A percentile compares a stretch with the other conserved stretches of the same genome.
Evolutionary conservation across 1,139 yeast species (phyloP).

Genomic region (Hyphopichia wangnamkhiaoensis): DNA sequence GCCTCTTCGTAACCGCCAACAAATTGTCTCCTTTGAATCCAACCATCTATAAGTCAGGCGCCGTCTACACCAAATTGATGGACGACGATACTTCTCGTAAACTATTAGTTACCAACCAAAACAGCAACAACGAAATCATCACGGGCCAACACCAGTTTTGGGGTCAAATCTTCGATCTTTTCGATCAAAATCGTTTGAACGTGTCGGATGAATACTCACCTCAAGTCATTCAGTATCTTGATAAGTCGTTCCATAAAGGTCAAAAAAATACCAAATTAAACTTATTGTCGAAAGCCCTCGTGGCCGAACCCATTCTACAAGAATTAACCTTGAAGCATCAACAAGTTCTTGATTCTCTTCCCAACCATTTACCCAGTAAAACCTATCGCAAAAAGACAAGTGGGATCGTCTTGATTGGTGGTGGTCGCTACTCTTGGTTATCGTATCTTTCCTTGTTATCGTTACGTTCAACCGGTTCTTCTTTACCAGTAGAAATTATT

Average conservation of each 20-base stretch:
- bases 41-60: no score
- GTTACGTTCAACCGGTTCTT: slow-evolving; percentile 36
- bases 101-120: no score
- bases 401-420: slow-evolving; percentile 43
- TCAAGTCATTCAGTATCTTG: slow-evolving; percentile 24
- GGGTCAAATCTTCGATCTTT: no score
- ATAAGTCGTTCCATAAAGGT: slow-evolving; percentile 21
- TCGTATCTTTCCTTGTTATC: slow-evolving; percentile 36
- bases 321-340: slow-evolving; percentile 29
- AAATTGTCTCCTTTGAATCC: no score
- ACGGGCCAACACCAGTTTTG: no score
- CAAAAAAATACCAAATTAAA: slow-evolving; percentile 28
- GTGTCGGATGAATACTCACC: no score
- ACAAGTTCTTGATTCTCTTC: slow-evolving; percentile 23
- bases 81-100: no score
- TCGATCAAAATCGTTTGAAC: no score
- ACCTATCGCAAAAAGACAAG: slow-evolving; percentile 26
- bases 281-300: slow-evolving; percentile 30
- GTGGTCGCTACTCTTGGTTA: slow-evolving; percentile 41
- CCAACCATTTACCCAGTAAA: slow-evolving; percentile 21
- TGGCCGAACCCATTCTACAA: slow-evolving; percentile 22
- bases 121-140: no score
- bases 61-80: no score
- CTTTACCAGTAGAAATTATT: slow-evolving; percentile 38
- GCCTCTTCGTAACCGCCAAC: no score